Base-by-base conservation (phyloP, 441 rosid species). In the Monsonia emarginata region DNA sequence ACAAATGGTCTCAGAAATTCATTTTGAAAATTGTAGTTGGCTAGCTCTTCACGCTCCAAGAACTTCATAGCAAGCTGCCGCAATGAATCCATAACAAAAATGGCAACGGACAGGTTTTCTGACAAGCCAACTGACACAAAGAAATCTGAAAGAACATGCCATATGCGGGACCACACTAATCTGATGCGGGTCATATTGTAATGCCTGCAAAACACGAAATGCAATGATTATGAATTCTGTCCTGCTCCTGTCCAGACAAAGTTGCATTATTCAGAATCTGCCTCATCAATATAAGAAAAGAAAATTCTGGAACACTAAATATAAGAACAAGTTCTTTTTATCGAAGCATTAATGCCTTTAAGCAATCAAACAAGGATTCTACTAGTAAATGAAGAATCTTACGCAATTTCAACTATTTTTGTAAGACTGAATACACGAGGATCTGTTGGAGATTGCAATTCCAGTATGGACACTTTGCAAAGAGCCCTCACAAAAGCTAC, bases 391-490 rank as follows among this genome's bases (percentile, higher is more conserved):
- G 63, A 75, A 70, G 75, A 70, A 73, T 62, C 92, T 84, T 89
- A 94, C 99, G 99, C 88, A 74, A 89, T 94, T 83, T 94, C 99
- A 73, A 94, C 99, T 63, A 94, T 75, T 85, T 94, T 94, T 68
- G 99, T 94, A 70, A 94, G 90, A 84, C 99, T 83, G 83, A 94
- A 94, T 56, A 94, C 97, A 63, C 99, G 96, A 76, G 99, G 99
- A 61, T 94, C 99, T 25, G 94, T 88, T 64, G 94, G 96, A 71
- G 97, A 91, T 79, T 94, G 97, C 86, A 94, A 81, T 78, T 94
- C 99, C 44, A 86, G 82, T 82, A 94, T 89, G 62, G 99, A 77
- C 76, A 94, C 97, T 79, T 94, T 94, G 87, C 96, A 89, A 65
- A 94, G 90, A 38, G 97, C 94, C 80, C 82, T 91, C 59, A 94